phyloP scores from a whole-genome alignment of 1,284 basidiomycete genomes.

The Polyporus tsugae region DNA sequence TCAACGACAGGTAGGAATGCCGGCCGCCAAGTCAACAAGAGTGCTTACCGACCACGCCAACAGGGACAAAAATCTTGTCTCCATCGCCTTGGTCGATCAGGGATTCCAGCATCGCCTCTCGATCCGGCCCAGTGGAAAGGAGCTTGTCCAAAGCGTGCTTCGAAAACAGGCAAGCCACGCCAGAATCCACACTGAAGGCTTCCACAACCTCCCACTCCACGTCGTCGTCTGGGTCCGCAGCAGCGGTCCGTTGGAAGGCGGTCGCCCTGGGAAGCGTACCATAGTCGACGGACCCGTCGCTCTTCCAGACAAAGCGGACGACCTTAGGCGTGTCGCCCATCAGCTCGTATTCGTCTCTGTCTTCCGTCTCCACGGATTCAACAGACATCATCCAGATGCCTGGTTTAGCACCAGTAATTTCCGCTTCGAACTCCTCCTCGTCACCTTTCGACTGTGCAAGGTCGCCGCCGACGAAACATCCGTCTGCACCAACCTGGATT shows the following conservation, averaged over 20 bases:
- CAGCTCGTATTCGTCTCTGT: background rate
- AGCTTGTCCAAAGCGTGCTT: constrained; percentile 1
- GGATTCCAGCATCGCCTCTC: constrained; percentile 3
- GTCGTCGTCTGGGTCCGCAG: background rate
- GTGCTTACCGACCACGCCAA: background rate
- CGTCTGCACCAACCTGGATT: background rate
- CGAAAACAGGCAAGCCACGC: background rate
- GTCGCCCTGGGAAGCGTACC: background rate
- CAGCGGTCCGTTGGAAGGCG: background rate
- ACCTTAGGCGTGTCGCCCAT: background rate
- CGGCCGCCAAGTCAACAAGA: background rate
- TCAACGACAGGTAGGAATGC: background rate
- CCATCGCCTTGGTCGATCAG: background rate
- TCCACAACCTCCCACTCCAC: constrained; percentile 3
- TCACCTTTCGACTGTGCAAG: constrained; percentile 12
- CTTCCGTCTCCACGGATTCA: background rate
- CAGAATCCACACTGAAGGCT: background rate
- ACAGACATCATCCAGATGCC: constrained; percentile 19
- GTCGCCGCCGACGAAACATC: background rate
- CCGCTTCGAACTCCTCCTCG: constrained; percentile 23
- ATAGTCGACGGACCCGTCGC: background rate
- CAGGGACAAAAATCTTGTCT: background rate
- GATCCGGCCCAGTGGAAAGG: background rate
- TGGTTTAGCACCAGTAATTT: constrained; percentile 20
- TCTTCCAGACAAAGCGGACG: background rate